Evolutionary conservation across 352 stramenopile genomes (phyloP).

Genomic region (Phytophthora meadii): DNA sequence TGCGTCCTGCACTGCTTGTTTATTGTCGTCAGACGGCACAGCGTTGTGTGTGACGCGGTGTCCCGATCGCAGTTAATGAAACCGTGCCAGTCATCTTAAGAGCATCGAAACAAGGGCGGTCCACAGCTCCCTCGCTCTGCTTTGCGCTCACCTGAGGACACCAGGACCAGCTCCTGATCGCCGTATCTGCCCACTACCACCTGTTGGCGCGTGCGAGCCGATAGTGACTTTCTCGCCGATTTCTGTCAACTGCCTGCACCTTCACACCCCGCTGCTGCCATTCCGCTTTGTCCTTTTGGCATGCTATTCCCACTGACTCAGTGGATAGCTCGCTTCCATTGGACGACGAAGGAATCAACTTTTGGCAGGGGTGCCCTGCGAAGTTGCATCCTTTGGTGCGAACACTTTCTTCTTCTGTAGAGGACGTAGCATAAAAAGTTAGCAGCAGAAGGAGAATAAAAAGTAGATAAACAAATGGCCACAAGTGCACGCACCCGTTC

Average conservation of each 20-base stretch:
- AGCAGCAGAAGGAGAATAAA: conserved; percentile 1
- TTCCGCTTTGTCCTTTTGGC: conserved; percentile 18
- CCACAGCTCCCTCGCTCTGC: conserved; percentile 15
- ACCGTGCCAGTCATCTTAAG: conserved; percentile 23
- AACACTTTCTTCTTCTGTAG: conserved; percentile 75
- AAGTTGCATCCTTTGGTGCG: conserved; percentile 59
- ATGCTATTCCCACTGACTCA: conserved; percentile 16
- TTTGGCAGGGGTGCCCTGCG: conserved; percentile 41
- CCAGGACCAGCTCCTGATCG: conserved; percentile 11
- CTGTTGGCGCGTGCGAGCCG: conserved; percentile 13
- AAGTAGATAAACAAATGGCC: neutral
- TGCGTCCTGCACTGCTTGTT: conserved; percentile 35
- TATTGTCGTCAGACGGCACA: conserved; percentile 17
- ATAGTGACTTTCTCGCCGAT: conserved; percentile 7
- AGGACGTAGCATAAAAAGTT: neutral
- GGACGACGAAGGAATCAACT: conserved; percentile 35
- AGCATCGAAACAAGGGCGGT: conserved; percentile 10
- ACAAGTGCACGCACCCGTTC: conserved; percentile 36
- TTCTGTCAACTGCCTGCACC: conserved; percentile 25
- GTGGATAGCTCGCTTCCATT: conserved; percentile 13
- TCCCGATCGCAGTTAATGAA: conserved; percentile 17
- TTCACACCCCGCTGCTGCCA: conserved; percentile 20
- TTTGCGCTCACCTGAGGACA: conserved; percentile 12
- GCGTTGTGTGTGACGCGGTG: conserved; percentile 7
- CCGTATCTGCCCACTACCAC: conserved; percentile 17